Evolutionary conservation across 768 basidiomycete species (phyloP), one percentile per base, ranked within the genome.

Genomic region (Daedalea quercina): DNA sequence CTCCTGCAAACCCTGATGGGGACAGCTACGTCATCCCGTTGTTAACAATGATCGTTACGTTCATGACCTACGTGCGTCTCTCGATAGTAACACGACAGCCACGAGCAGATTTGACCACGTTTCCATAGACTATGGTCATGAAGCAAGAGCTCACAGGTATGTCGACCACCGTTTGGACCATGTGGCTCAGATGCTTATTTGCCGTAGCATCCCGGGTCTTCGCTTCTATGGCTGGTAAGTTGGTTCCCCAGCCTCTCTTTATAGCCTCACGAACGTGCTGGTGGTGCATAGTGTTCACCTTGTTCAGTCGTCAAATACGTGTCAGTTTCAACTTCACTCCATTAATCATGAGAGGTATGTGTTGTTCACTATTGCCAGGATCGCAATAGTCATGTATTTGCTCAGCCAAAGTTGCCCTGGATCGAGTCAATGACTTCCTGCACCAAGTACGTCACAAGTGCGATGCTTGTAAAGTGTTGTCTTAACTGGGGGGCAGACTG

Each of bases 11-110:
- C 6, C 11, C 28, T 31, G 28, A 31, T 31, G 4, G 28, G 28
- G 11, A 37, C 33, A 87, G 83, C 62, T 79, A 73, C 57, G 52
- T 80, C 26, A 76, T 88, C 44, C 86, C 87, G 1, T 61, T 87
- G 11, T 44, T 77, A 1, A 82, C 79, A 17, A 89, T 89, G 86
- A 60, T 84, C 26, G 74, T 77, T 9, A 82, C 84, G 1, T 88
- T 79, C 61, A 70, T 77, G 2, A 74, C 78, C 8, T 87, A 83
- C 56, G 74, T 83, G 67, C 43, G 79, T 63, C 8, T 24, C 22
- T 3, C 28, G 4, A 11, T 11, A 11, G 11, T 33, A 7, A 40
- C 40, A 26, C 11, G 4, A 12, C 9, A 3, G 1, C n/a, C 8
- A n/a, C 40, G 22, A 15, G 37, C 37, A 8, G 15, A n/a, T n/a